A percentile compares a stretch with the other conserved stretches of the same genome.
Evolutionary conservation across 106 monocot genomes (phyloP).

Genomic region (Amphibolis antarctica): DNA sequence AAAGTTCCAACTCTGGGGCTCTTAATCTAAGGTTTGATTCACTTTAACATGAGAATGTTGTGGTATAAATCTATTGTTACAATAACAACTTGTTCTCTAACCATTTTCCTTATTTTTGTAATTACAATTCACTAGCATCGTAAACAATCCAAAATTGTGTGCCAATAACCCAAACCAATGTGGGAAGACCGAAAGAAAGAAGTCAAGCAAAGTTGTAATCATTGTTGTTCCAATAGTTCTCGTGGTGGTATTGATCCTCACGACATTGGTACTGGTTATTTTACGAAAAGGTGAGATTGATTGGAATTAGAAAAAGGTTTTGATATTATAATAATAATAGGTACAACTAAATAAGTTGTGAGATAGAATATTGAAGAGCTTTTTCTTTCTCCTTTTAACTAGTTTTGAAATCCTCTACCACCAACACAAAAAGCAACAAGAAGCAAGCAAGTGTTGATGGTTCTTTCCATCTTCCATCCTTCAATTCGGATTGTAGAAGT

Average conservation of each 20-base stretch:
- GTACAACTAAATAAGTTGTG: background rate
- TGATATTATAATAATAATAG: background rate
- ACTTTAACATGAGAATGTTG: background rate
- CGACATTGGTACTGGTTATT: background rate
- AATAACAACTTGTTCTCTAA: background rate
- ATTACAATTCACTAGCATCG: background rate
- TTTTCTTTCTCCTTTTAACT: background rate
- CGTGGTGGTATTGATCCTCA: background rate
- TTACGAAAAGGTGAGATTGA: background rate
- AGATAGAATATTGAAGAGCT: no score
- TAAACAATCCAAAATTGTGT: constrained; percentile 1
- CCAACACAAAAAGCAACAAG: background rate
- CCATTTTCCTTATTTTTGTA: background rate
- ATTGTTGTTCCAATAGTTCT: background rate
- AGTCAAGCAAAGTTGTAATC: background rate
- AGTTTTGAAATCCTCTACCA: background rate
- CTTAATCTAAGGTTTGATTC: constrained; percentile 11
- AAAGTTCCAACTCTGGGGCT: background rate
- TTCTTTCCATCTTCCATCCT: background rate
- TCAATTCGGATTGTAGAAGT: constrained; percentile 1
- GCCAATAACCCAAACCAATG: constrained; percentile 3
- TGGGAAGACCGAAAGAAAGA: background rate
- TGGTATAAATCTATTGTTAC: background rate
- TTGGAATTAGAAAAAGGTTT: background rate
- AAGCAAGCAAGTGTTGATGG: background rate